Conservation (phyloP, 805 yeast species). For the Candida quercuum region DNA sequence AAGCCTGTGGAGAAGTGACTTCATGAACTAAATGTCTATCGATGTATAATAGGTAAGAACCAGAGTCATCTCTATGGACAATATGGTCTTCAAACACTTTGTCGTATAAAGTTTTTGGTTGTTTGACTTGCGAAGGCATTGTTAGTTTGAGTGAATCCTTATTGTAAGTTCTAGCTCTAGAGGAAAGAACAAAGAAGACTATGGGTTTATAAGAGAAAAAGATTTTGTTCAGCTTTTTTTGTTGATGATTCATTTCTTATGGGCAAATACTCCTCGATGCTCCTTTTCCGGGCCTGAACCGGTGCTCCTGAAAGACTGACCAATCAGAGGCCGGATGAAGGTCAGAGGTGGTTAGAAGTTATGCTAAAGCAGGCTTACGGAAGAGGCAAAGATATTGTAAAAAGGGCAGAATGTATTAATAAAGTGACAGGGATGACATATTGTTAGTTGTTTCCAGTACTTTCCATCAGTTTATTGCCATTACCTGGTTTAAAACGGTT, state of each 20-base stretch:
- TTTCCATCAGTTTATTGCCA: too few relatives aligned
- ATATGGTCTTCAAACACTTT: slow-evolving; percentile 94
- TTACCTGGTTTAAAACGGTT: too few relatives aligned
- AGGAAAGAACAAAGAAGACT: not conserved
- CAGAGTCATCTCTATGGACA: slow-evolving; percentile 84
- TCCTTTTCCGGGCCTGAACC: slow-evolving; percentile 8
- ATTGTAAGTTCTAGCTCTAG: not conserved
- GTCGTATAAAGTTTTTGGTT: slow-evolving; percentile 82
- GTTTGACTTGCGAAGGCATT: slow-evolving; percentile 27
- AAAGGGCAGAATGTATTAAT: too few relatives aligned
- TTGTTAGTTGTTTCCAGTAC: too few relatives aligned
- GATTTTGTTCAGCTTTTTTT: not conserved
- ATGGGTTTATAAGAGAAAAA: not conserved
- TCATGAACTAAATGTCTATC: slow-evolving; percentile 98
- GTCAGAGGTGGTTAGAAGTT: slow-evolving; percentile 1
- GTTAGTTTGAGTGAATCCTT: slow-evolving; percentile 1
- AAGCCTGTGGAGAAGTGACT: slow-evolving; percentile 98
- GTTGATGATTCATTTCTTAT: slow-evolving; percentile 1
- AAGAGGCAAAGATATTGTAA: too few relatives aligned
- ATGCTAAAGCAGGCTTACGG: not conserved
- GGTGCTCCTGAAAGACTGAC: slow-evolving; percentile 4
- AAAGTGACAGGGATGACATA: too few relatives aligned
- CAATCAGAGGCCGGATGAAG: slow-evolving; percentile 13
- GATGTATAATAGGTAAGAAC: slow-evolving; percentile 81
- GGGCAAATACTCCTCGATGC: too few relatives aligned